A percentile compares a stretch with the other conserved stretches of the same genome.
Conservation (phyloP, 352 stramenopile genomes). For the Phytophthora fragariaefolia region DNA sequence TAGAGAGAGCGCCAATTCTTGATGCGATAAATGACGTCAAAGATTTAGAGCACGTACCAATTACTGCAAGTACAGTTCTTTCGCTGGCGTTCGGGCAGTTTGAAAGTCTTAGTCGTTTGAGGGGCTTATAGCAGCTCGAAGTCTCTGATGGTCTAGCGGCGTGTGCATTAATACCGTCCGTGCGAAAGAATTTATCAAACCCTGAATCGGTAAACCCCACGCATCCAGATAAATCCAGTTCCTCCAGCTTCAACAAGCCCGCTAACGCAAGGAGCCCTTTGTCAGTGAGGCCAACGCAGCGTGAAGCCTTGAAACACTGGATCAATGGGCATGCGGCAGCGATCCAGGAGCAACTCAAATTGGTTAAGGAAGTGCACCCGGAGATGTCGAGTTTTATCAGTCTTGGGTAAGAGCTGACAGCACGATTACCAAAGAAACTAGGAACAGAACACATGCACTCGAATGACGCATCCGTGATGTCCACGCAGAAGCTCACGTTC, state of each 20-base stretch:
- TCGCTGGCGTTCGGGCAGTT: slow-evolving; percentile 42
- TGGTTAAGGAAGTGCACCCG: slow-evolving; percentile 53
- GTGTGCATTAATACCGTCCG: slow-evolving; percentile 36
- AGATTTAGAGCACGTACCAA: slow-evolving; percentile 35
- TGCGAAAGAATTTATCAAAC: slow-evolving; percentile 56
- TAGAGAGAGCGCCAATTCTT: slow-evolving; percentile 29
- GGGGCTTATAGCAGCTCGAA: slow-evolving; percentile 20
- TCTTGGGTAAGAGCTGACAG: slow-evolving; percentile 49
- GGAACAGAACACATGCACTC: slow-evolving; percentile 64
- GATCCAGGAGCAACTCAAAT: slow-evolving; percentile 66
- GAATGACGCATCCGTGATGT: slow-evolving; percentile 60
- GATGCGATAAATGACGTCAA: slow-evolving; percentile 49
- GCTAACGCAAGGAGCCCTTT: slow-evolving; percentile 63
- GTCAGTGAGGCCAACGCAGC: slow-evolving; percentile 57
- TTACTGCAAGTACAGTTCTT: slow-evolving; percentile 39
- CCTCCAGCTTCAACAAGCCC: slow-evolving; percentile 54
- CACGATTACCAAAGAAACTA: slow-evolving; percentile 58
- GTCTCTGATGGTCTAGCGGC: background rate
- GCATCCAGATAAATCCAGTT: slow-evolving; percentile 64
- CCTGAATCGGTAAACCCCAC: slow-evolving; percentile 47
- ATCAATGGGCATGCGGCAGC: slow-evolving; percentile 68
- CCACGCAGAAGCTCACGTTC: slow-evolving; percentile 56
- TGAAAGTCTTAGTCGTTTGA: slow-evolving; percentile 36
- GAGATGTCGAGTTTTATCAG: slow-evolving; percentile 65
- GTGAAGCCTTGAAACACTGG: slow-evolving; percentile 45